These are phyloP conservation scores for Pseudogymnoascus sp. DNA, from an alignment of 2,329 filamentous ascomycete genomes.

Conservation along the genomic window DNA sequence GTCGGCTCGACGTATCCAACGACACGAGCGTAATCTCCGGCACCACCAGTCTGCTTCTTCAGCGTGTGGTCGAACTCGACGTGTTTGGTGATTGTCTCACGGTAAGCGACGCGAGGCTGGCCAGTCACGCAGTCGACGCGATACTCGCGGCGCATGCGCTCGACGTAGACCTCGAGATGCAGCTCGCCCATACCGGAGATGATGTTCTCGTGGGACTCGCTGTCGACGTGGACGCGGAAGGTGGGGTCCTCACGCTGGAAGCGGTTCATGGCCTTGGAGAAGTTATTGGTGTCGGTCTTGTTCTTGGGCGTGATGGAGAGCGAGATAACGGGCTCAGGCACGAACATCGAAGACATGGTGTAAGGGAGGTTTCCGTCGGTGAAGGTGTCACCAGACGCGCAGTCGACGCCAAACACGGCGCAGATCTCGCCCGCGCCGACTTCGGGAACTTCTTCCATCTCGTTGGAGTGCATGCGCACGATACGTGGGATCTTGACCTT, in stretches of 20 bases:
- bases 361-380: slow-evolving; percentile 89
- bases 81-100: slow-evolving; percentile 77
- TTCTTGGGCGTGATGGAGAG: slow-evolving; percentile 95
- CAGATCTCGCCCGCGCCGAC: slow-evolving; percentile 96
- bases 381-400: slow-evolving; percentile 95
- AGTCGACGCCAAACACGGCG: slow-evolving; percentile 96
- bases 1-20: slow-evolving; percentile 87
- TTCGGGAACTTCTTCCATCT: slow-evolving; percentile 94
- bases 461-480: slow-evolving; percentile 98
- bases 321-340: slow-evolving; percentile 96
- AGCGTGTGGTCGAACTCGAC: slow-evolving; percentile 88
- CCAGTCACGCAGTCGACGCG: slow-evolving; percentile 93
- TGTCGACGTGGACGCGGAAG: slow-evolving; percentile 87
- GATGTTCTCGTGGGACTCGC: slow-evolving; percentile 91
- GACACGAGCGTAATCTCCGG: slow-evolving; percentile 91
- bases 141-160: slow-evolving; percentile 95
- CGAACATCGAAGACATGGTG: slow-evolving; percentile 96
- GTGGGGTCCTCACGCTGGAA: slow-evolving; percentile 98
- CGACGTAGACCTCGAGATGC: slow-evolving; percentile 94
- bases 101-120: slow-evolving; percentile 92
- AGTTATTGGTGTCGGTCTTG: slow-evolving; percentile 83
- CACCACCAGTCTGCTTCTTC: slow-evolving; percentile 91
- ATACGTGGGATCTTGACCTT: slow-evolving; percentile 96
- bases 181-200: slow-evolving; percentile 98
- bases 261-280: slow-evolving; percentile 96